Conservation (phyloP, 2,329 filamentous ascomycete genomes). For the Botrytis medusae region DNA sequence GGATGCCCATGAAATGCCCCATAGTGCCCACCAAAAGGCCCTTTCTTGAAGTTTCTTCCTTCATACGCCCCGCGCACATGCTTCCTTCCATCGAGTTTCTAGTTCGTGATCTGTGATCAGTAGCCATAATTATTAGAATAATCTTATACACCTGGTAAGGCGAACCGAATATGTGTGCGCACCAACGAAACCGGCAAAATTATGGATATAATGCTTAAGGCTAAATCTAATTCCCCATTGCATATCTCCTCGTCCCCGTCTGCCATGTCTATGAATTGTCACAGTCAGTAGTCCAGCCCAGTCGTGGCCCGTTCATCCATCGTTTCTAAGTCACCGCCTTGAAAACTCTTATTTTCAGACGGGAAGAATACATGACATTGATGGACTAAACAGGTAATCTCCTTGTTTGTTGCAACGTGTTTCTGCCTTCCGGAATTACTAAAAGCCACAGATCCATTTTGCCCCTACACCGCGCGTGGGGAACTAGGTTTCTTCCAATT, state of each 20-base stretch:
- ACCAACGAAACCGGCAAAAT: constrained; percentile 9
- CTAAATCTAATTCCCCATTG: not conserved
- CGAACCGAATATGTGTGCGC: constrained; percentile 12
- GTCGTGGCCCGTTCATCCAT: not conserved
- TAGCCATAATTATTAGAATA: not conserved
- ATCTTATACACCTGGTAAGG: constrained; percentile 11
- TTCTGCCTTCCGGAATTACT: constrained; percentile 18
- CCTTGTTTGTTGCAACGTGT: constrained; percentile 17
- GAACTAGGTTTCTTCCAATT: not conserved
- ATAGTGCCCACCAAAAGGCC: constrained; percentile 13
- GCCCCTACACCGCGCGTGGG: constrained; percentile 18
- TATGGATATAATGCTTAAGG: not conserved
- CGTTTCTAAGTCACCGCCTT: constrained; percentile 5
- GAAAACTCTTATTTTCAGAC: not conserved
- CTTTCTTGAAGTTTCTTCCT: not conserved
- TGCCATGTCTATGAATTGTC: not conserved
- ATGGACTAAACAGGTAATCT: constrained; percentile 5
- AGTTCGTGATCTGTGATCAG: constrained; percentile 7
- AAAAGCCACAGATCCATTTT: constrained; percentile 1
- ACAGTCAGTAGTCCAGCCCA: constrained; percentile 10
- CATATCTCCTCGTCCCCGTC: not conserved
- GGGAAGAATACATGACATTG: not conserved
- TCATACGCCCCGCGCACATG: constrained; percentile 13
- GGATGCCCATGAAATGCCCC: constrained; percentile 4
- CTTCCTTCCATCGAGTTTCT: constrained; percentile 7